Conservation (phyloP, 1,284 basidiomycete genomes). For the Rhodofomes roseus region DNA sequence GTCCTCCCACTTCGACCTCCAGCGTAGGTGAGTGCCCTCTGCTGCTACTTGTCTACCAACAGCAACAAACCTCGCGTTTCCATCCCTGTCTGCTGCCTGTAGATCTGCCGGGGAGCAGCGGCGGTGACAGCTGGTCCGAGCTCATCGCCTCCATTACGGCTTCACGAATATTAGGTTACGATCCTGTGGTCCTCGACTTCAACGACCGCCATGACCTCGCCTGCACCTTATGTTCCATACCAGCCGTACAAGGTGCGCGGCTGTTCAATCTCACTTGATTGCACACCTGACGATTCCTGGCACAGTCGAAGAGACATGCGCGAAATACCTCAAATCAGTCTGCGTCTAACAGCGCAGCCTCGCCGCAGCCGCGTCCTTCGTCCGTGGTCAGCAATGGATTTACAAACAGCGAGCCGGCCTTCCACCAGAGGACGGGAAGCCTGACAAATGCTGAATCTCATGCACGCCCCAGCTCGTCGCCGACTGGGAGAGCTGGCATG, state of each 20-base stretch:
- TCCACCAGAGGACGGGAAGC: slow-evolving; percentile 14
- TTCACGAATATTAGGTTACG: not conserved
- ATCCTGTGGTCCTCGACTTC: not conserved
- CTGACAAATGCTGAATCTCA: slow-evolving; percentile 9
- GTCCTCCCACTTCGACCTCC: not conserved
- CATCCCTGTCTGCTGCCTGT: not conserved
- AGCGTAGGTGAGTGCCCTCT: not conserved
- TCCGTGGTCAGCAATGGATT: slow-evolving; percentile 17
- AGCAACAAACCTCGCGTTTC: not conserved
- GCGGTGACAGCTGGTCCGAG: not conserved
- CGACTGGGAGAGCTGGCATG: slow-evolving; percentile 9
- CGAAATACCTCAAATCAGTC: slow-evolving; percentile 44
- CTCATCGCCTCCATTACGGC: not conserved
- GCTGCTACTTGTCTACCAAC: not conserved
- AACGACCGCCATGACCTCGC: slow-evolving; percentile 18
- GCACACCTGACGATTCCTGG: not conserved
- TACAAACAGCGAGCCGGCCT: slow-evolving; percentile 17
- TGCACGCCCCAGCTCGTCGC: slow-evolving; percentile 13
- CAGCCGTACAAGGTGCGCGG: slow-evolving; percentile 64
- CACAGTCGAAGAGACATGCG: slow-evolving; percentile 68
- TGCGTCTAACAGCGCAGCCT: slow-evolving; percentile 9
- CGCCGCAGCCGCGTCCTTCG: slow-evolving; percentile 5
- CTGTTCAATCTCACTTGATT: slow-evolving; percentile 2
- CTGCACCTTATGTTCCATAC: slow-evolving; percentile 51
- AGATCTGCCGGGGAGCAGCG: not conserved